Evolutionary conservation across 768 basidiomycete genomes (phyloP), one percentile per base, ranked within the genome.

Genomic region (Nidularia pulvinata): DNA sequence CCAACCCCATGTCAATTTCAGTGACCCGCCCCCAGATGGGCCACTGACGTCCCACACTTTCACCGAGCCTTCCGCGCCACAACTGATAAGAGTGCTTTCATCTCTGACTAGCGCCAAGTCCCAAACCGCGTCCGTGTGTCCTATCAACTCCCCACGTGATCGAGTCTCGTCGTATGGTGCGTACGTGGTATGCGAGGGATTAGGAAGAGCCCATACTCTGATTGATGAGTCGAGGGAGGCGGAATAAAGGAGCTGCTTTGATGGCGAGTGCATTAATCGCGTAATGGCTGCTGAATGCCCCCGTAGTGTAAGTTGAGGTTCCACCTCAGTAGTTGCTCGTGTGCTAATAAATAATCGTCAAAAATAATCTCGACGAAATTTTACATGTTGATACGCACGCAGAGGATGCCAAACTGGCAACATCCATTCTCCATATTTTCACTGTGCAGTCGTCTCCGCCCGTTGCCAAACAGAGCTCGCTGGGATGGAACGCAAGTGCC

Each of bases 121-220:
- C 97, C 97, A 99, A 25, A 98, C 90, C 5, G 93, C 93, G 65
- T 99, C 95, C 4, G 93, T 93, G 67, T 97, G 93, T 3, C 95
- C 94, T 33, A 95, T 85, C 32, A 98, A 80, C 58, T 89, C 86
- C 34, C 89, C 89, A 36, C 89, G 81, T 32, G 85, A 79, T 4
- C 88, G 80, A 0, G 85, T 85, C 48, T 90, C 81, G 61, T 98
- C 95, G 66, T 91, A 94, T 0, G 94, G 88, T 1, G 91, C 90
- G 69, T 98, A 99, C 13, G 95, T 93, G 50, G 93, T 91, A 69
- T 93, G 90, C 35, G 84, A 78, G 3, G 81, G 71, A 6, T 81
- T 59, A 6, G 96, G 95, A 34, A 95, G 73, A 7, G 84, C 83
- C 96, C 95, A 98, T 19, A 97, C 79, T 33, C 93, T 85, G 64